These are phyloP conservation scores for Metarhizium rileyi DNA, from an alignment of 2,329 filamentous ascomycete species.

Conservation along the genomic window DNA sequence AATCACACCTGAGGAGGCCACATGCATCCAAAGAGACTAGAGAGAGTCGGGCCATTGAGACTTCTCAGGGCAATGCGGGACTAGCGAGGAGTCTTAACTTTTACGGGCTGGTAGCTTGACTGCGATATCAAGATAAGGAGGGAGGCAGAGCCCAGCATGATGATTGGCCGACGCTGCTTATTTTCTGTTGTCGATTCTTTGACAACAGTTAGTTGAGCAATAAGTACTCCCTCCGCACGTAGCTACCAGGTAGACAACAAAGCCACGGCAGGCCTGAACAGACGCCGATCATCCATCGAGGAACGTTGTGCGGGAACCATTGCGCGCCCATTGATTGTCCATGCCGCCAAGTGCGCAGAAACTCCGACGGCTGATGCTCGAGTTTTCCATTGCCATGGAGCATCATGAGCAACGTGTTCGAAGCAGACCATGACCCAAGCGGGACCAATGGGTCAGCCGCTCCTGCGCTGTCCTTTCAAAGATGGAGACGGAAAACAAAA, in stretches of 20 bases:
- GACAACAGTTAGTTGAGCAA: too few relatives aligned
- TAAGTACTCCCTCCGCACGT: too few relatives aligned
- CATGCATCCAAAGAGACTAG: neutral
- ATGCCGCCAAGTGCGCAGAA: constrained; percentile 1
- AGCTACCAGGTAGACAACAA: neutral
- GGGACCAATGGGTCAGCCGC: neutral
- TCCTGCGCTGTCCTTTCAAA: neutral
- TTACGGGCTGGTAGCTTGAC: constrained; percentile 8
- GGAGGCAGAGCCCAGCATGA: constrained; percentile 6
- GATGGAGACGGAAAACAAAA: neutral
- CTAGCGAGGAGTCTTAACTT: constrained; percentile 11
- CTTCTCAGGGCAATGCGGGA: neutral
- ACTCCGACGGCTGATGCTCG: neutral
- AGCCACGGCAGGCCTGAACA: neutral
- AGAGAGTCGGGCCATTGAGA: too few relatives aligned
- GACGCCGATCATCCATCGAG: neutral
- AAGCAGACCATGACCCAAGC: neutral
- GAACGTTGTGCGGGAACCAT: neutral
- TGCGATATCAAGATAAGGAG: constrained; percentile 31
- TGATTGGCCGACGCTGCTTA: constrained; percentile 28
- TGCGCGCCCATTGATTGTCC: neutral
- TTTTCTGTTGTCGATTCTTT: constrained; percentile 34
- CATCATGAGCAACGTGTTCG: neutral
- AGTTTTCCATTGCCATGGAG: neutral
- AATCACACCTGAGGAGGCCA: neutral